Evolutionary conservation across 2,329 filamentous ascomycete genomes (phyloP).

Genomic region (Neofusicoccum sp.): DNA sequence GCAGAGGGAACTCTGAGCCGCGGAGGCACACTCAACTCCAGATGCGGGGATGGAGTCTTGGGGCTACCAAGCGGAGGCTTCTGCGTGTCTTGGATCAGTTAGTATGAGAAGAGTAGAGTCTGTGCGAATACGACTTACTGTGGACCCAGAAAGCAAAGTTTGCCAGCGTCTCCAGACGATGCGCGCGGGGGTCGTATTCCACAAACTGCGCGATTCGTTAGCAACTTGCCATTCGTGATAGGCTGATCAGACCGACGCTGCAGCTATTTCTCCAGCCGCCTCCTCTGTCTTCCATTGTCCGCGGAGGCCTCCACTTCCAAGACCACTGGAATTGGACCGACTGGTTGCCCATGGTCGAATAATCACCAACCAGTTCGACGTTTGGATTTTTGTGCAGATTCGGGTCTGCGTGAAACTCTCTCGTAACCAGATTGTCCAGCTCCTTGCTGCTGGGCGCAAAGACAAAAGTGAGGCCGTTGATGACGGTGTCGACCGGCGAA

Average conservation of each 20-base stretch:
- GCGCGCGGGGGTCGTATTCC: slow-evolving; percentile 92
- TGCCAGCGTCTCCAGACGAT: slow-evolving; percentile 83
- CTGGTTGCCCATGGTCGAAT: slow-evolving; percentile 76
- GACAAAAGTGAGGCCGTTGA: slow-evolving; percentile 89
- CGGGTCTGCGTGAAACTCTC: slow-evolving; percentile 95
- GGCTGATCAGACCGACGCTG: slow-evolving; percentile 61
- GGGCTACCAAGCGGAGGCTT: slow-evolving; percentile 40
- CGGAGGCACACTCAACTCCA: slow-evolving; percentile 72
- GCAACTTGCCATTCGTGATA: neutral
- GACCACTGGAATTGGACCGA: slow-evolving; percentile 92
- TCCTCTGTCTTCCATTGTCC: slow-evolving; percentile 74
- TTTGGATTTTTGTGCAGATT: slow-evolving; percentile 98
- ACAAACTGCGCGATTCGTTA: slow-evolving; percentile 66
- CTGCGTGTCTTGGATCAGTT: slow-evolving; percentile 38
- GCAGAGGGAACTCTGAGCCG: slow-evolving; percentile 82
- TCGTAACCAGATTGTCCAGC: slow-evolving; percentile 88
- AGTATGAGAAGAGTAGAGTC: neutral
- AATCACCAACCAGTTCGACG: slow-evolving; percentile 93
- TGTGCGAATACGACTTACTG: slow-evolving; percentile 55
- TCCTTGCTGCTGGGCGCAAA: slow-evolving; percentile 85
- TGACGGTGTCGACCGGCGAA: slow-evolving; percentile 65
- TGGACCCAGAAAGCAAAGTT: slow-evolving; percentile 96
- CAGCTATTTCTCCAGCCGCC: slow-evolving; percentile 96
- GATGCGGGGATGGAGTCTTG: slow-evolving; percentile 63
- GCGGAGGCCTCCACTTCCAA: slow-evolving; percentile 96